Percentiles rank a stretch among this genome's conserved stretches.
Conservation (phyloP, 257 asterid genomes). For the Solanum chilense region DNA sequence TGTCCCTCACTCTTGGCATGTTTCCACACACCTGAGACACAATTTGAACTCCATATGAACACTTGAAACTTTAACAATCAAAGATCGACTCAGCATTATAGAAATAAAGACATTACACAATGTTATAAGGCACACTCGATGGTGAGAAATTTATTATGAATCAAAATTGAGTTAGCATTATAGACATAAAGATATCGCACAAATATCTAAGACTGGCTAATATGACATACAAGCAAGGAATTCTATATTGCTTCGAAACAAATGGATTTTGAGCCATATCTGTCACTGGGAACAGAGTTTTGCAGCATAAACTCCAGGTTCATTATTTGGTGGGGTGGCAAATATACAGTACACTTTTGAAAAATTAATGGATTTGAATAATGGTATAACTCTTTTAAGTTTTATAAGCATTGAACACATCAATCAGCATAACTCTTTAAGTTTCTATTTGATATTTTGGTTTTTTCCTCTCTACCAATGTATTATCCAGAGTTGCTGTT, state of each 20-base stretch:
- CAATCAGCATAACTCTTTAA: neutral
- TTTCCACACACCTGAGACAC: constrained; percentile 73
- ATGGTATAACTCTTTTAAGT: neutral
- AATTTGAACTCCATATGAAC: neutral
- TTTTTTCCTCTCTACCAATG: neutral
- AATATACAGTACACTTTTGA: neutral
- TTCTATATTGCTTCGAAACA: neutral
- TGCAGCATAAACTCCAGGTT: neutral
- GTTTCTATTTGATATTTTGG: neutral
- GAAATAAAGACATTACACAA: neutral
- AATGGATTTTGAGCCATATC: neutral
- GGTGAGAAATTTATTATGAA: neutral
- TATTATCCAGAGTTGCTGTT: neutral
- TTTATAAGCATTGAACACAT: neutral
- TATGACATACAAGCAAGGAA: neutral
- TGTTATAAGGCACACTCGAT: neutral
- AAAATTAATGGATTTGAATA: neutral
- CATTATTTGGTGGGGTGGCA: neutral
- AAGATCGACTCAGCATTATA: neutral
- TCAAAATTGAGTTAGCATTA: neutral
- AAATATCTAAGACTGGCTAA: neutral
- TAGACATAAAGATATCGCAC: neutral
- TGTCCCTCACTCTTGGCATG: constrained; percentile 91
- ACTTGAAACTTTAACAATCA: neutral
- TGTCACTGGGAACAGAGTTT: neutral